Percentiles rank a stretch among this genome's conserved stretches.
Conservation (phyloP, 2,329 filamentous ascomycete species). For the Torrubiellomyces zombiae region DNA sequence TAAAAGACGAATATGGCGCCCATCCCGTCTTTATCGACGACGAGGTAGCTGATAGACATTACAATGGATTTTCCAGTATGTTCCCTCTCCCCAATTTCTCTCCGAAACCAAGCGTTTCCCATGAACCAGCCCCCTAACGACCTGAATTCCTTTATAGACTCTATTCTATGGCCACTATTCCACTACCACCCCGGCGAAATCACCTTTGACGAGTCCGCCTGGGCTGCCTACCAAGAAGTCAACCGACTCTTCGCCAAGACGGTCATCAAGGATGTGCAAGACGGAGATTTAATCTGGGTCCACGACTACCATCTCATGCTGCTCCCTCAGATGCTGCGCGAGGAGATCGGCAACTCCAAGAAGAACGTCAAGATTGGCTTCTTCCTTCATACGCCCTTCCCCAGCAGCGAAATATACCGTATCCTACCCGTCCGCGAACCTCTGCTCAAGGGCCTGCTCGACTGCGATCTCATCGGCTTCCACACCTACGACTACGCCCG, state of each 20-base stretch:
- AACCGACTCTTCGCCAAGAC: conserved; percentile 85
- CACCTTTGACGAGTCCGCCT: conserved; percentile 88
- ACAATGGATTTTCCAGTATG: conserved; percentile 95
- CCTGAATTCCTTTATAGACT: conserved; percentile 47
- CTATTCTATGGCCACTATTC: conserved; percentile 95
- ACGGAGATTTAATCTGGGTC: conserved; percentile 93
- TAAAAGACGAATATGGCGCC: conserved; percentile 78
- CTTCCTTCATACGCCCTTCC: conserved; percentile 95
- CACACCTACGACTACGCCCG: conserved; percentile 99
- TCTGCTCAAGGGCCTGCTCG: conserved; percentile 70
- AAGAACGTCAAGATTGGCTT: conserved; percentile 96
- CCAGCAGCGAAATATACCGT: conserved; percentile 90
- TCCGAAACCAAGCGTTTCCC: neutral
- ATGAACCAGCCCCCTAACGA: conserved; percentile 1
- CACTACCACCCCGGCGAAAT: conserved; percentile 98
- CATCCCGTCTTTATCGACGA: conserved; percentile 88
- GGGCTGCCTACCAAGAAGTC: conserved; percentile 84
- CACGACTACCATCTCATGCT: conserved; percentile 99
- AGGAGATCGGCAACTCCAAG: conserved; percentile 64
- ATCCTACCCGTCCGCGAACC: conserved; percentile 86
- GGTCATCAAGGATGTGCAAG: conserved; percentile 72
- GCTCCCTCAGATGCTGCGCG: conserved; percentile 83
- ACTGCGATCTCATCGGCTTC: conserved; percentile 92
- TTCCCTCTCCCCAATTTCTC: conserved; percentile 1
- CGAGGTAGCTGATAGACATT: conserved; percentile 84